Conservation (phyloP, 768 basidiomycete species). For the Phaeolepiota aurea region DNA sequence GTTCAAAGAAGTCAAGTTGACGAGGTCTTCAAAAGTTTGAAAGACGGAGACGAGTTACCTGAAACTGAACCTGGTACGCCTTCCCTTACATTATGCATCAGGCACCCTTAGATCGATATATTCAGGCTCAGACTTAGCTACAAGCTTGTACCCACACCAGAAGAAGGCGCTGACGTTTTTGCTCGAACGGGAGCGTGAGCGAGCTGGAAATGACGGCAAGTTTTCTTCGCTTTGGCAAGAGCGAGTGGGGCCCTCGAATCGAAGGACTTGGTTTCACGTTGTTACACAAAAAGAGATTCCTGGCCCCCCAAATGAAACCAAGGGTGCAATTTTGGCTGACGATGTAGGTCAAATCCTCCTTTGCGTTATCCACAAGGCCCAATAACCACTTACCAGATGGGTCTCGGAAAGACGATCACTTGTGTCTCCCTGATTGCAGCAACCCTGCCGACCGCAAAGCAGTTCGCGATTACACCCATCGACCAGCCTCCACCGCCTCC, state of each 20-base stretch:
- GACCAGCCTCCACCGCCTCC: slow-evolving; percentile 31
- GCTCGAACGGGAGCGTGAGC: slow-evolving; percentile 78
- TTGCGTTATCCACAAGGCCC: not conserved
- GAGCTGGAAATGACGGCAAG: slow-evolving; percentile 43
- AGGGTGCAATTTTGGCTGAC: slow-evolving; percentile 91
- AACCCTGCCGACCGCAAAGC: slow-evolving; percentile 62
- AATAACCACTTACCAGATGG: slow-evolving; percentile 63
- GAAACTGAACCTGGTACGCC: slow-evolving; percentile 80
- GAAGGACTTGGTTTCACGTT: slow-evolving; percentile 63
- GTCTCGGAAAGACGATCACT: slow-evolving; percentile 94
- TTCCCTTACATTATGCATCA: slow-evolving; percentile 7
- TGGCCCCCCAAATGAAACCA: slow-evolving; percentile 61
- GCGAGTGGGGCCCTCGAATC: slow-evolving; percentile 39
- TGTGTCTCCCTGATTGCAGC: slow-evolving; percentile 90
- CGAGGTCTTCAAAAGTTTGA: slow-evolving; percentile 84
- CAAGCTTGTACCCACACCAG: slow-evolving; percentile 92
- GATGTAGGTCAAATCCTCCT: slow-evolving; percentile 57
- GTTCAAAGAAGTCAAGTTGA: slow-evolving; percentile 91
- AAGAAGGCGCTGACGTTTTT: slow-evolving; percentile 96
- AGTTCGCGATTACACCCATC: slow-evolving; percentile 54
- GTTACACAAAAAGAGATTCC: slow-evolving; percentile 76
- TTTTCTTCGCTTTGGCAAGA: slow-evolving; percentile 65
- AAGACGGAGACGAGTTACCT: slow-evolving; percentile 76
- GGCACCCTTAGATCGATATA: slow-evolving; percentile 7
- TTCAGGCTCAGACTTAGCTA: slow-evolving; percentile 65